These are phyloP conservation scores for Rubroboletus satanas DNA, from an alignment of 768 basidiomycete species.

Conservation along the genomic window DNA sequence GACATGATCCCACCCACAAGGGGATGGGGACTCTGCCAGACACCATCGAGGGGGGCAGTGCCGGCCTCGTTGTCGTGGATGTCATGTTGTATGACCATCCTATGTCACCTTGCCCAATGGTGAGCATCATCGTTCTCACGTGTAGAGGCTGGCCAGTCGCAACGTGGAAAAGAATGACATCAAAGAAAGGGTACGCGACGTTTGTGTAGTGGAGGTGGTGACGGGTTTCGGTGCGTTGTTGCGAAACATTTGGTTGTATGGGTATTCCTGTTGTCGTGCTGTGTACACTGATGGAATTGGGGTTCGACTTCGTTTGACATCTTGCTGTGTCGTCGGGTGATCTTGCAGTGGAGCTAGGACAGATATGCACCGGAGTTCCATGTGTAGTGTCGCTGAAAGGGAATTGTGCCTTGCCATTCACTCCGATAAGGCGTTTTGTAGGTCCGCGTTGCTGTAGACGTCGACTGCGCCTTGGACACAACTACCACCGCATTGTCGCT, in stretches of 20 bases:
- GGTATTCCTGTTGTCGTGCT: background rate
- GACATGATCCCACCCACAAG: background rate
- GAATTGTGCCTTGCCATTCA: background rate
- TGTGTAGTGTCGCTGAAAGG: constrained; percentile 6
- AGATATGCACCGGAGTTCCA: background rate
- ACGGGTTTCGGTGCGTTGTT: background rate
- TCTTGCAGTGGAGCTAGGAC: background rate
- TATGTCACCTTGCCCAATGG: constrained; percentile 1
- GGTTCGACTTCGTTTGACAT: background rate
- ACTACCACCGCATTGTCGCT: background rate
- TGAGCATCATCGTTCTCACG: background rate
- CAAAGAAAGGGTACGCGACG: constrained; percentile 2
- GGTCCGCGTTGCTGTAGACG: constrained; percentile 20
- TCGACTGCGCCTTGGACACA: constrained; percentile 8
- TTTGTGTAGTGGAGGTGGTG: background rate
- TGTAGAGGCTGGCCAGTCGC: background rate
- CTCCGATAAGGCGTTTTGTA: constrained; percentile 12
- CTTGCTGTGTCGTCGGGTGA: constrained; percentile 14
- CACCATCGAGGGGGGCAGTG: constrained; percentile 2
- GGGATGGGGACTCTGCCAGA: constrained; percentile 7
- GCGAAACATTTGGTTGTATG: background rate
- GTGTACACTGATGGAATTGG: constrained; percentile 1
- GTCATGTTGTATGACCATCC: background rate
- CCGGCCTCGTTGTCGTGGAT: constrained; percentile 1
- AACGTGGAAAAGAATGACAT: background rate